Evolutionary conservation across 2,329 filamentous ascomycete genomes (phyloP).

Genomic region (Immersiporthe knoxdaviesiana): DNA sequence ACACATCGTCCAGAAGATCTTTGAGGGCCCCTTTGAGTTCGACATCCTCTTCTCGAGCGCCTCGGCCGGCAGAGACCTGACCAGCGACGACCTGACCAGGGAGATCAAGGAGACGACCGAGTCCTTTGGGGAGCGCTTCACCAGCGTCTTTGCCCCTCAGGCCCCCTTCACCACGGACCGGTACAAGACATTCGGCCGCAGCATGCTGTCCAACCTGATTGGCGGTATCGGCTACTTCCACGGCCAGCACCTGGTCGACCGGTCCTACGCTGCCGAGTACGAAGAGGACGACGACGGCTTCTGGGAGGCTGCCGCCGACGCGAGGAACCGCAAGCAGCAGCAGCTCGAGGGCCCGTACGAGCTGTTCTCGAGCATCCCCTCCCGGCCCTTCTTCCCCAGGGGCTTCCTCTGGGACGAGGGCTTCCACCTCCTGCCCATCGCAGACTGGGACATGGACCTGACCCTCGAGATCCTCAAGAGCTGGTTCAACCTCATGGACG

Average conservation of each 20-base stretch:
- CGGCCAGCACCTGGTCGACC: conserved; percentile 84
- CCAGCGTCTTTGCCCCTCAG: conserved; percentile 71
- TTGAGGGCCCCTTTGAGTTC: conserved; percentile 88
- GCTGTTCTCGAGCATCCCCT: conserved; percentile 89
- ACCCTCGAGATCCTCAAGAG: conserved; percentile 86
- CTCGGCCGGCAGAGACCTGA: conserved; percentile 61
- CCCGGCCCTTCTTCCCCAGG: conserved; percentile 91
- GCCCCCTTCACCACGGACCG: conserved; percentile 74
- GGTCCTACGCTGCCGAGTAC: conserved; percentile 89
- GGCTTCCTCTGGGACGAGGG: conserved; percentile 99
- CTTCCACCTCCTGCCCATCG: conserved; percentile 88
- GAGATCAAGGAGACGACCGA: conserved; percentile 69
- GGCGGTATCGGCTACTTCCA: conserved; percentile 96
- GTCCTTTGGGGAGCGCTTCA: conserved; percentile 75
- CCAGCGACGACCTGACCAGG: conserved; percentile 66
- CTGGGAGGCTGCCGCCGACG: conserved; percentile 88
- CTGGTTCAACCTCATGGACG: conserved; percentile 96
- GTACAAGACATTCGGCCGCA: conserved; percentile 80
- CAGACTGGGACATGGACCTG: conserved; percentile 93
- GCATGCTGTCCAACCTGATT: conserved; percentile 90
- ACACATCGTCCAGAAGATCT: conserved; percentile 89
- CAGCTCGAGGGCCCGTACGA: conserved; percentile 80
- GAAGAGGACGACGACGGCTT: conserved; percentile 95
- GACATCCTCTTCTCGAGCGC: conserved; percentile 87
- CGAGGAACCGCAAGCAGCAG: conserved; percentile 69